A percentile compares a stretch with the other conserved stretches of the same genome.
Conservation (phyloP, 768 basidiomycete species). For the Gyrodon lividus region DNA sequence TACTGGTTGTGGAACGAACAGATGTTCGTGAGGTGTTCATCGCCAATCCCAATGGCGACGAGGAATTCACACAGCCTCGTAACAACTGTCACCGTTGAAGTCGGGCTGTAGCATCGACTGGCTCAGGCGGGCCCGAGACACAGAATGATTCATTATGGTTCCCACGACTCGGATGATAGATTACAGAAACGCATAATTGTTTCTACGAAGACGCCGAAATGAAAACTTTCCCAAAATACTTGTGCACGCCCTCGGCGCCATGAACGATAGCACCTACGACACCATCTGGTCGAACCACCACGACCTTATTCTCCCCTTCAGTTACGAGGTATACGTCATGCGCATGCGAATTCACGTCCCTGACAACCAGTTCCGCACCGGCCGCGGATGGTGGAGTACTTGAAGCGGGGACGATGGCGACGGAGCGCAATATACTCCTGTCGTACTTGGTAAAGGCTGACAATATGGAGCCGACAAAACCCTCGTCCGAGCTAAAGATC, state of each 20-base stretch:
- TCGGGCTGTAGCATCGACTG: no score
- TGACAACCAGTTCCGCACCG: constrained; percentile 29
- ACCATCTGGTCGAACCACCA: constrained; percentile 42
- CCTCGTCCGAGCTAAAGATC: constrained; percentile 8
- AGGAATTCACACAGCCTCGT: background rate
- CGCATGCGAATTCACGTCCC: constrained; percentile 36
- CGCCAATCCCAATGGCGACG: background rate
- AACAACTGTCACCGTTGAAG: background rate
- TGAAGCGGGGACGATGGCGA: background rate
- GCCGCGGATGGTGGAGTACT: background rate
- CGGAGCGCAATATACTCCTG: background rate
- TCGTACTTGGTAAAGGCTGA: background rate
- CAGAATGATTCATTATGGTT: no score
- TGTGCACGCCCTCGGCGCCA: constrained; percentile 4
- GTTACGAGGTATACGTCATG: constrained; percentile 26
- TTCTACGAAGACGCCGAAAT: background rate
- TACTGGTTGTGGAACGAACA: background rate
- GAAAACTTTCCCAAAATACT: constrained; percentile 18
- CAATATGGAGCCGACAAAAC: background rate
- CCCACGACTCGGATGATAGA: no score
- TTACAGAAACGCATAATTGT: no score
- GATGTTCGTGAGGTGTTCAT: background rate
- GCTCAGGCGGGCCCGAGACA: no score
- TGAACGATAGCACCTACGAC: constrained; percentile 39
- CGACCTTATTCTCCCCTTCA: constrained; percentile 31